Evolutionary conservation across 208 protist genomes (phyloP).

Genomic region (Leishmania guyanensis): DNA sequence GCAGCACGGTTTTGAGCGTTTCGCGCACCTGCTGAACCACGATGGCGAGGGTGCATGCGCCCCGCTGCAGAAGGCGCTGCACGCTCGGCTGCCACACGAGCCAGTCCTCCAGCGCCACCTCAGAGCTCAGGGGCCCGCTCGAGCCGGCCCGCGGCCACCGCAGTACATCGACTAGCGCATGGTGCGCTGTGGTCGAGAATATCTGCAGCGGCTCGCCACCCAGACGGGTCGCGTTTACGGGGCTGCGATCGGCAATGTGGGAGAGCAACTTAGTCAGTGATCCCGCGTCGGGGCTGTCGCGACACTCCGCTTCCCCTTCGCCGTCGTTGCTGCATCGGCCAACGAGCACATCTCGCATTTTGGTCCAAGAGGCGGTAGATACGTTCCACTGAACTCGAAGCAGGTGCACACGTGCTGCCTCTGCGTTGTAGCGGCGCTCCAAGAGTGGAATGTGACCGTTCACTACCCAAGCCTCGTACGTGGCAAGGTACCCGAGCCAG

Average conservation of each 20-base stretch:
- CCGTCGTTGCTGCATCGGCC: neutral
- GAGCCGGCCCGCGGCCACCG: constrained; percentile 19
- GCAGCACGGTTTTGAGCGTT: constrained; percentile 4
- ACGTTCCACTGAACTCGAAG: constrained; percentile 24
- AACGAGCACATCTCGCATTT: constrained; percentile 24
- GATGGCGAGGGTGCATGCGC: constrained; percentile 5
- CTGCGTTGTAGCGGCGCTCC: constrained; percentile 44
- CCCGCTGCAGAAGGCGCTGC: constrained; percentile 10
- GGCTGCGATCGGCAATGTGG: neutral
- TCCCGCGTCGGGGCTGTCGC: neutral
- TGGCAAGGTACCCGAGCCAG: constrained; percentile 47
- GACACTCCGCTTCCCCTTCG: neutral
- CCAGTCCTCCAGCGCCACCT: constrained; percentile 34
- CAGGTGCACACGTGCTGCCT: constrained; percentile 38
- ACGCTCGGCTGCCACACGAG: constrained; percentile 19
- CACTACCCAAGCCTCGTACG: constrained; percentile 56
- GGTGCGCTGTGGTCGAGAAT: constrained; percentile 20
- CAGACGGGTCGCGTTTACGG: neutral
- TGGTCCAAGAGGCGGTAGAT: constrained; percentile 14
- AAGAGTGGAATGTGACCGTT: constrained; percentile 78
- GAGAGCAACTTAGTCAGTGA: constrained; percentile 22
- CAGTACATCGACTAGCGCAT: constrained; percentile 29
- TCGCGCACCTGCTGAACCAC: constrained; percentile 29
- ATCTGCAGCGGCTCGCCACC: constrained; percentile 22
- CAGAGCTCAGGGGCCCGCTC: constrained; percentile 11